These are phyloP conservation scores for Auriscalpium microsporum DNA, from an alignment of 768 basidiomycete species.

Conservation along the genomic window DNA sequence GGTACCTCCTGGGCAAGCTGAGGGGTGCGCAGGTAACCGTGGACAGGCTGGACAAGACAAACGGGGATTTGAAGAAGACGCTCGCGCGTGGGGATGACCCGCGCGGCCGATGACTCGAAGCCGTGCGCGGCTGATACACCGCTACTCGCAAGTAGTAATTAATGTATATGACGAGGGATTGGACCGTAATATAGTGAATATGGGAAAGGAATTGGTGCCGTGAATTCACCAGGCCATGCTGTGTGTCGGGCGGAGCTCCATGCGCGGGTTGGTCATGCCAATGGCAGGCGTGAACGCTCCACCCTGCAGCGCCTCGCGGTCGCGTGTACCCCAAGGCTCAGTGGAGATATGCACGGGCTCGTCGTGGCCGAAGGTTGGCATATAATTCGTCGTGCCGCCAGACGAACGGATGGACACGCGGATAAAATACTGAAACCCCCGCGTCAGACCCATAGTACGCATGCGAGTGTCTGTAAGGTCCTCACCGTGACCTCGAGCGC, in stretches of 20 bases:
- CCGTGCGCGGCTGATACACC: no score
- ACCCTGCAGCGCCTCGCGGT: constrained; percentile 30
- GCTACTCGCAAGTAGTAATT: no score
- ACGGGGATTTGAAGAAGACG: constrained; percentile 54
- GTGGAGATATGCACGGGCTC: constrained; percentile 30
- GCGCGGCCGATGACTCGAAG: no score
- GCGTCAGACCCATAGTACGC: background rate
- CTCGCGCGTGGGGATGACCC: constrained; percentile 33
- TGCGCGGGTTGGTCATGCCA: constrained; percentile 20
- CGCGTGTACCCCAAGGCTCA: constrained; percentile 31
- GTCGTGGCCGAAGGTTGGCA: constrained; percentile 31
- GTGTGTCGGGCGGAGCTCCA: constrained; percentile 2
- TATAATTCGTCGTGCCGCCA: constrained; percentile 18
- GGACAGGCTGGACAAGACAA: constrained; percentile 61
- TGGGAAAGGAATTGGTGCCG: no score
- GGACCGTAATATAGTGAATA: no score
- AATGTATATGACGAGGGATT: no score
- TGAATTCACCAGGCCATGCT: constrained; percentile 2
- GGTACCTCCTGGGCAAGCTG: constrained; percentile 72
- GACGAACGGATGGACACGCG: constrained; percentile 28
- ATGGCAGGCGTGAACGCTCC: constrained; percentile 34
- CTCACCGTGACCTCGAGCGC: constrained; percentile 24
- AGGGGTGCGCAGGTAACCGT: constrained; percentile 57
- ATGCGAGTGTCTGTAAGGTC: background rate
- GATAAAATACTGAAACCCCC: constrained; percentile 28